Conservation (phyloP, 352 stramenopile species). For the Pythium aristosporum region DNA sequence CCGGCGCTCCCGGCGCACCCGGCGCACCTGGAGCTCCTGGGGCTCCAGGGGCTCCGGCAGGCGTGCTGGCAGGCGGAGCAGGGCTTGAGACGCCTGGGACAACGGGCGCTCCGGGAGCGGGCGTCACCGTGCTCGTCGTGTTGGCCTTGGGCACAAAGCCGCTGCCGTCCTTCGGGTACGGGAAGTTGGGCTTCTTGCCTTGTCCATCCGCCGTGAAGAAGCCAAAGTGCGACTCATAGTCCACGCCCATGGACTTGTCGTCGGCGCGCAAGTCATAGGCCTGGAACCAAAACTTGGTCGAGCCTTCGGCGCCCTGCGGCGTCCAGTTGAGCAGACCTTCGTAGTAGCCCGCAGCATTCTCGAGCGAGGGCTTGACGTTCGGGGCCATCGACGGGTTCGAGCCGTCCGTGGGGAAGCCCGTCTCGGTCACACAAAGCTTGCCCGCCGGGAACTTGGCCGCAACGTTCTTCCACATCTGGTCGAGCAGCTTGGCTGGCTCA, state of each 20-base stretch:
- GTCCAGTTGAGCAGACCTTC: slow-evolving; percentile 22
- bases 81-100: no score
- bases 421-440: slow-evolving; percentile 29
- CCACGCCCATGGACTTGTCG: slow-evolving; percentile 18
- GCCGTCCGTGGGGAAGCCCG: slow-evolving; percentile 23
- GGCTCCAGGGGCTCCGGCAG: neutral
- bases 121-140: neutral
- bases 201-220: slow-evolving; percentile 25
- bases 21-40: no score
- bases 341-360: slow-evolving; percentile 24
- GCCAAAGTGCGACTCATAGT: slow-evolving; percentile 33
- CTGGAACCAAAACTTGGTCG: slow-evolving; percentile 27
- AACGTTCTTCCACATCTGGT: slow-evolving; percentile 25
- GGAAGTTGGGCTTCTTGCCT: slow-evolving; percentile 30
- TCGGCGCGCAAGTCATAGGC: slow-evolving; percentile 23
- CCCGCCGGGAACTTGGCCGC: slow-evolving; percentile 9
- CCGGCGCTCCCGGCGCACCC: no score
- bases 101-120: neutral
- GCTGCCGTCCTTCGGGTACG: slow-evolving; percentile 15
- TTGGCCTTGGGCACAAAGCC: slow-evolving; percentile 8
- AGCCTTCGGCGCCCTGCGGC: slow-evolving; percentile 8
- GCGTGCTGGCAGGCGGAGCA: slow-evolving; percentile 5
- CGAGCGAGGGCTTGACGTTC: slow-evolving; percentile 19
- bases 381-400: slow-evolving; percentile 11
- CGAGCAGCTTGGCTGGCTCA: slow-evolving; percentile 17